phyloP scores from a whole-genome alignment of 139 green algal genomes.

The Haematococcus lacustris region DNA sequence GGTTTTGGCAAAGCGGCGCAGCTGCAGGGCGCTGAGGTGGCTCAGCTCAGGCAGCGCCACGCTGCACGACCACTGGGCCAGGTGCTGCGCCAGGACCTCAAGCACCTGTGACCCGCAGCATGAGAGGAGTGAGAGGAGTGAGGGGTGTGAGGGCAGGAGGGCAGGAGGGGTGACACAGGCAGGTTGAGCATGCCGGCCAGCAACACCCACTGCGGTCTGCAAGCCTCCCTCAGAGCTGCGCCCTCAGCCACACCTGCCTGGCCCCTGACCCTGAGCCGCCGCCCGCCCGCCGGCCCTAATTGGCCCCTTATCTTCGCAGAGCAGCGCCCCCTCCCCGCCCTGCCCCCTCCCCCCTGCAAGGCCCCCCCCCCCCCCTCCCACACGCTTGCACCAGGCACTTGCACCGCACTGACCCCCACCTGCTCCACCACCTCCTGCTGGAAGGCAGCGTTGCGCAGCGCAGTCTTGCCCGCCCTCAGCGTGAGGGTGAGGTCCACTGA shows the following conservation, averaged over 20 bases:
- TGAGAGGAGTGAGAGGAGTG: background rate
- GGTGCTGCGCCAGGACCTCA: constrained; percentile 73
- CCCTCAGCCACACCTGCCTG: no score
- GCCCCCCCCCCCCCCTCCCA: background rate
- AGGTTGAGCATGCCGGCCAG: background rate
- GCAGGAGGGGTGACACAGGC: background rate
- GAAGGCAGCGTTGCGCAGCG: constrained; percentile 41
- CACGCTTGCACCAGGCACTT: no score
- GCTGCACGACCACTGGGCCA: constrained; percentile 68
- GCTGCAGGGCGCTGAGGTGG: constrained; percentile 52
- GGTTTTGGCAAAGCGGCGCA: constrained; percentile 75
- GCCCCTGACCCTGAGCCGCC: no score
- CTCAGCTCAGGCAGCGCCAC: constrained; percentile 86
- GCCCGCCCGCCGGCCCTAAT: no score
- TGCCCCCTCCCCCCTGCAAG: background rate
- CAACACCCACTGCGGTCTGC: background rate
- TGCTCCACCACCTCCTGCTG: constrained; percentile 78
- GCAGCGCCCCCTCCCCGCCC: no score
- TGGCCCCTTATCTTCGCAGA: no score
- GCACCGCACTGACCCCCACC: constrained; percentile 35
- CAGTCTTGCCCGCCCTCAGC: constrained; percentile 49
- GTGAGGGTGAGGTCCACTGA: constrained; percentile 42
- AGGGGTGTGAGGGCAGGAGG: background rate
- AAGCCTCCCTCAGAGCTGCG: background rate
- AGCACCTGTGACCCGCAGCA: constrained; percentile 38